phyloP scores from a whole-genome alignment of 2,329 filamentous ascomycete species.

The Sporothrix pallida region DNA sequence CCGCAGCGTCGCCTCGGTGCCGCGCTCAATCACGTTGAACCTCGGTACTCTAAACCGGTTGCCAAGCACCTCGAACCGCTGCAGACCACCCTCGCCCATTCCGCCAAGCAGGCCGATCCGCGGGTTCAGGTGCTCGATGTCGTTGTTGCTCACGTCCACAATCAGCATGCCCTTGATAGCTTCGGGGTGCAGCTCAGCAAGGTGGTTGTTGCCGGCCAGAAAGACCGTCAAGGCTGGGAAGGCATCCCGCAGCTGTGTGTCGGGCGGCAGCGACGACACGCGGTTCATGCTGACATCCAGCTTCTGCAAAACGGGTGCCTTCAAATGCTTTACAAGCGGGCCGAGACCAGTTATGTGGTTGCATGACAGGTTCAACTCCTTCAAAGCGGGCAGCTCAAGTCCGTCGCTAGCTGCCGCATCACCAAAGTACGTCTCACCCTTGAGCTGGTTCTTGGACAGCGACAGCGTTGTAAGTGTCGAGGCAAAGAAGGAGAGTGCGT shows the following conservation, averaged over 20 bases:
- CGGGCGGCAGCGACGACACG: conserved; percentile 69
- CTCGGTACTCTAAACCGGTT: conserved; percentile 89
- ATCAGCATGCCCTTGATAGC: conserved; percentile 74
- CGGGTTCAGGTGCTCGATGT: conserved; percentile 80
- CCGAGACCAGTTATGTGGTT: conserved; percentile 76
- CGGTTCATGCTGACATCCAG: conserved; percentile 84
- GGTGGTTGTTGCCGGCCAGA: conserved; percentile 78
- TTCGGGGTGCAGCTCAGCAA: conserved; percentile 74
- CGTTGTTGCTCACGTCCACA: conserved; percentile 83
- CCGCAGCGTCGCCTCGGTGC: conserved; percentile 80
- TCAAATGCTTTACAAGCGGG: conserved; percentile 68
- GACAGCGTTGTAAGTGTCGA: conserved; percentile 73
- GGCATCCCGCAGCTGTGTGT: conserved; percentile 58
- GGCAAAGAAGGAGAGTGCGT: conserved; percentile 72
- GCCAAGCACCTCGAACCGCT: conserved; percentile 77
- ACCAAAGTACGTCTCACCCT: conserved; percentile 66
- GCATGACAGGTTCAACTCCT: conserved; percentile 75
- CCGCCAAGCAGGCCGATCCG: conserved; percentile 78
- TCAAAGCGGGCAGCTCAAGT: conserved; percentile 73
- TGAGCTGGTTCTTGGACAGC: conserved; percentile 75
- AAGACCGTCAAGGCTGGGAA: conserved; percentile 76
- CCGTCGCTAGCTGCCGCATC: conserved; percentile 53
- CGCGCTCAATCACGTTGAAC: conserved; percentile 81
- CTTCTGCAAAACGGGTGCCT: conserved; percentile 75
- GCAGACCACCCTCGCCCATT: conserved; percentile 53